Evolutionary conservation across 1,139 yeast genomes (phyloP).

Genomic region (Tardiomyces digboiensis): DNA sequence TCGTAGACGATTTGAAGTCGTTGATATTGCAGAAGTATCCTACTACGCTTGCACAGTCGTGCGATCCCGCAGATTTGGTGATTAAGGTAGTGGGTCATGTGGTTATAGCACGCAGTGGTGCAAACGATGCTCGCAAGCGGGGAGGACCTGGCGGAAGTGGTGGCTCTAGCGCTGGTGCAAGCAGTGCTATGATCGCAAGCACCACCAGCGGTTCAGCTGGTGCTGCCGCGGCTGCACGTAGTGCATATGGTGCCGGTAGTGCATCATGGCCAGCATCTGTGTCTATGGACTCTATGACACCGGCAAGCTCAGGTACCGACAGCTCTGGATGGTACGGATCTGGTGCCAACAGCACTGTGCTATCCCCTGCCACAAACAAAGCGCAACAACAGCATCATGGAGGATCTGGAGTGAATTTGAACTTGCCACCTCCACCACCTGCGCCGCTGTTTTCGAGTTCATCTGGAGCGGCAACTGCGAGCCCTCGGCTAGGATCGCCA

Average conservation of each 20-base stretch:
- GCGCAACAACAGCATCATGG: no score
- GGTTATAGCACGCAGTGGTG: neutral
- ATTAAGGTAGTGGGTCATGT: constrained; percentile 9
- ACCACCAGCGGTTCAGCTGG: neutral
- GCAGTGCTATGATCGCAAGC: neutral
- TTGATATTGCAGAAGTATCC: constrained; percentile 57
- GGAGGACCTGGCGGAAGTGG: neutral
- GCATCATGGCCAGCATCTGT: neutral
- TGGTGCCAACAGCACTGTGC: neutral
- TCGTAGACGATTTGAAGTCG: constrained; percentile 67
- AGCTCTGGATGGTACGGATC: neutral
- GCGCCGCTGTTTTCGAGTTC: constrained; percentile 1
- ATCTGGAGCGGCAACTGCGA: neutral
- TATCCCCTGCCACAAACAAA: neutral
- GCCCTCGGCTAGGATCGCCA: neutral
- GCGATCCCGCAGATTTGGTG: constrained; percentile 61
- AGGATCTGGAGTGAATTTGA: no score
- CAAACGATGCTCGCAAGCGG: neutral
- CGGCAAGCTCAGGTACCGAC: neutral
- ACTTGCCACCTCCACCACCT: neutral
- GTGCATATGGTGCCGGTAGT: neutral
- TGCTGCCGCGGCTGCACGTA: neutral
- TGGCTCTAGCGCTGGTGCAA: neutral
- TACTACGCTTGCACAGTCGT: constrained; percentile 47
- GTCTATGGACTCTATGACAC: constrained; percentile 1